Conservation (phyloP, 2,329 filamentous ascomycete genomes). For the Venturia aucupariae region DNA sequence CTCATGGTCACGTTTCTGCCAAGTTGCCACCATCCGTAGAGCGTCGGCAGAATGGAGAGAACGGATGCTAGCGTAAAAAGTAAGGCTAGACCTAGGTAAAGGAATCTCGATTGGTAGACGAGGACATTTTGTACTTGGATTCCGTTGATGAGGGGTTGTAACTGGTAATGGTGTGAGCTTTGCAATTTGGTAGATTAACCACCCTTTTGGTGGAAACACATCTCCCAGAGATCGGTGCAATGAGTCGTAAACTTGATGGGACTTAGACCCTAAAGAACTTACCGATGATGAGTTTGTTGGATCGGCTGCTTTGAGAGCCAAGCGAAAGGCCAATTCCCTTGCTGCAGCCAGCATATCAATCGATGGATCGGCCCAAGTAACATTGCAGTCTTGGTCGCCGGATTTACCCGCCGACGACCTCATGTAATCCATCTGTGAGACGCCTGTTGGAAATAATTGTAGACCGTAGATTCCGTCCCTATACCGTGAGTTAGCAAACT, state of each 20-base stretch:
- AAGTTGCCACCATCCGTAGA: slow-evolving; percentile 7
- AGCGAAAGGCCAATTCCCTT: slow-evolving; percentile 1
- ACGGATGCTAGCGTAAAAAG: not conserved
- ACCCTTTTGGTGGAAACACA: not conserved
- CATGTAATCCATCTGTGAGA: not conserved
- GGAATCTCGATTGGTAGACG: not conserved
- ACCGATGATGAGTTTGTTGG: not conserved
- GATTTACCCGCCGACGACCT: not conserved
- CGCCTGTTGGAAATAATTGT: not conserved
- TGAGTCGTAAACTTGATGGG: no score
- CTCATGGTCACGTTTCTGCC: slow-evolving; percentile 1
- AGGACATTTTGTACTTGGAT: not conserved
- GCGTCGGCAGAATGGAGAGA: not conserved
- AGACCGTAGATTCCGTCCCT: not conserved
- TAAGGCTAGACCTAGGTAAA: not conserved
- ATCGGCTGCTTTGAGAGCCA: not conserved
- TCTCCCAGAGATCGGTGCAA: no score
- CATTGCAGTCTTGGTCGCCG: not conserved
- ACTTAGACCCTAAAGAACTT: no score
- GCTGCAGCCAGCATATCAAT: not conserved
- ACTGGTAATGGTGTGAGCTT: not conserved
- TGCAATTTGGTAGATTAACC: not conserved
- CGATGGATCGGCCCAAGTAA: slow-evolving; percentile 3
- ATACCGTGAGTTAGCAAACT: not conserved
- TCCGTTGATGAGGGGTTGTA: not conserved